phyloP scores from a whole-genome alignment of 2,329 filamentous ascomycete genomes.

The Cytospora paraplurivora region DNA sequence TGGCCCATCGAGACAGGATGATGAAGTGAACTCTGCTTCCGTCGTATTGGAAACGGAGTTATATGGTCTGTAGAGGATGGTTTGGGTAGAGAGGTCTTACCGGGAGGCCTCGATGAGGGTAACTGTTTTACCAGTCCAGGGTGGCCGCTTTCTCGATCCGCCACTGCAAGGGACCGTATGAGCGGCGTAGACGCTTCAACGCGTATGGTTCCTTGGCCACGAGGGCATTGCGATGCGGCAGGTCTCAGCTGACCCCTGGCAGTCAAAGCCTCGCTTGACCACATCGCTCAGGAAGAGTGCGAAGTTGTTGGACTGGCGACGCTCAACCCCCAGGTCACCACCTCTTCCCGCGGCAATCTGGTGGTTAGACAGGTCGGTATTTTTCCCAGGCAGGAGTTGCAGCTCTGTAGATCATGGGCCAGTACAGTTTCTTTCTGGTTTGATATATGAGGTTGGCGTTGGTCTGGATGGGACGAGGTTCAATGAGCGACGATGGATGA shows the following conservation, averaged over 20 bases:
- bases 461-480: neutral
- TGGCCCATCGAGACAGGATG: conserved; percentile 48
- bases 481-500: conserved; percentile 6
- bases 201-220: neutral
- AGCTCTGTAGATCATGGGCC: neutral
- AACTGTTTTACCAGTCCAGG: neutral
- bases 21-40: conserved; percentile 40
- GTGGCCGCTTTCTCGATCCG: neutral
- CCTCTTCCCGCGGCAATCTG: neutral
- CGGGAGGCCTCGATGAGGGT: neutral
- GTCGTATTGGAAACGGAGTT: neutral
- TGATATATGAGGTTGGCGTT: neutral
- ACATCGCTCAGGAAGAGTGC: neutral
- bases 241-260: neutral
- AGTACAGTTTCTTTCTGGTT: conserved; percentile 3
- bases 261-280: neutral
- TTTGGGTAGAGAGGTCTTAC: neutral
- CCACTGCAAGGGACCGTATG: neutral
- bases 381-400: neutral
- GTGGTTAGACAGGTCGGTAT: neutral
- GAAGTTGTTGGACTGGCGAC: neutral
- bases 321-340: neutral
- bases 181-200: neutral
- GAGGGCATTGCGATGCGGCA: neutral
- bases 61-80: neutral